phyloP scores from a whole-genome alignment of 805 yeast species.

The Yarrowia sp. region DNA sequence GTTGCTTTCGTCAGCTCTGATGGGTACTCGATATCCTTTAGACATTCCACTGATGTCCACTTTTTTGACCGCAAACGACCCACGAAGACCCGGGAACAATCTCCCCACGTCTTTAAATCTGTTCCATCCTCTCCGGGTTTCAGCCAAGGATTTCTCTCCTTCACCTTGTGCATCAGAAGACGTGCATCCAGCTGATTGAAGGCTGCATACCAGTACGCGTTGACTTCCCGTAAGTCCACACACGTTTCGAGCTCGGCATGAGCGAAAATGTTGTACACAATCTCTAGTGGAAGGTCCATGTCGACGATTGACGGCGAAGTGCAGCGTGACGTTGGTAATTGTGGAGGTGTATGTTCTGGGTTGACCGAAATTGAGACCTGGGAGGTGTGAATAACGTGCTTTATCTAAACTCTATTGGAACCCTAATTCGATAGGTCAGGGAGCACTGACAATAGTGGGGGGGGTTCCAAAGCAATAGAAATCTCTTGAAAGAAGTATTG shows the following conservation, averaged over 20 bases:
- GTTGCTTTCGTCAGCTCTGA: background rate
- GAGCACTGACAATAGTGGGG: too few relatives aligned
- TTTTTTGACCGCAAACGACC: background rate
- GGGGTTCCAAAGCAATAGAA: background rate
- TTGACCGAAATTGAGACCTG: too few relatives aligned
- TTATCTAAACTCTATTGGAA: background rate
- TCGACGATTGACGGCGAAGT: background rate
- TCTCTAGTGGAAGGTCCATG: background rate
- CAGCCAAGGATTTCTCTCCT: background rate
- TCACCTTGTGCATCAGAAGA: background rate
- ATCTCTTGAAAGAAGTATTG: background rate
- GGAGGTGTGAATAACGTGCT: background rate
- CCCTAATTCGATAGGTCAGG: too few relatives aligned
- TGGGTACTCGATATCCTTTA: background rate
- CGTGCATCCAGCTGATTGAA: background rate
- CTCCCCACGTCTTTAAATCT: background rate
- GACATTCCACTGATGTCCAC: background rate
- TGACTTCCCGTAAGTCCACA: background rate
- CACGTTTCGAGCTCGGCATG: background rate
- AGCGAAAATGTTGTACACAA: background rate
- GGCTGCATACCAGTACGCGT: background rate
- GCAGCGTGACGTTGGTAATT: too few relatives aligned
- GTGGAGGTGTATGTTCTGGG: too few relatives aligned
- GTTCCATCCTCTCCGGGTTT: background rate
- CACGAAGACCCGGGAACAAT: background rate